A percentile compares a stretch with the other conserved stretches of the same genome.
Evolutionary conservation across 2,329 filamentous ascomycete genomes (phyloP).

Genomic region (Penicillium frequentans): DNA sequence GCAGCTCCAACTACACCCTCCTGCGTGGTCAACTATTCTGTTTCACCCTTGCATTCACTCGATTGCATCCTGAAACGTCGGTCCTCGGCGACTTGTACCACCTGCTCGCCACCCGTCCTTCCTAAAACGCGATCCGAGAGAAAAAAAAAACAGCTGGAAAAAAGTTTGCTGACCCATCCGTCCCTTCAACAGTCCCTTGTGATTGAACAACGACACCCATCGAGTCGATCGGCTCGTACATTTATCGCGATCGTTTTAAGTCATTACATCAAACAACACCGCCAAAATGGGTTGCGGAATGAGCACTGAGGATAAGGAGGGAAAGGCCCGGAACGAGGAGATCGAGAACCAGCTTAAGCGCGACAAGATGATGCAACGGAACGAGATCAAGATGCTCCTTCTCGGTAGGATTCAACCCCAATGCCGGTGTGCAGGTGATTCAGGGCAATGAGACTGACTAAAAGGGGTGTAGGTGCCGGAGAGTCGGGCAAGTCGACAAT

Average conservation of each 20-base stretch:
- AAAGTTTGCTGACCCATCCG: slow-evolving; percentile 6
- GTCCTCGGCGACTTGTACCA: slow-evolving; percentile 21
- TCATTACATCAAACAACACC: slow-evolving; percentile 27
- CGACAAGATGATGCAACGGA: slow-evolving; percentile 97
- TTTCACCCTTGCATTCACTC: slow-evolving; percentile 22
- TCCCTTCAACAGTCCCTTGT: slow-evolving; percentile 7
- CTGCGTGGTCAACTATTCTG: slow-evolving; percentile 7
- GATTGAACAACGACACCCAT: slow-evolving; percentile 8
- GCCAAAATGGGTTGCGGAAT: slow-evolving; percentile 98
- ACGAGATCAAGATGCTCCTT: slow-evolving; percentile 99
- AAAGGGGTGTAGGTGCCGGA: slow-evolving; percentile 71
- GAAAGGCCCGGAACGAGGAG: slow-evolving; percentile 99
- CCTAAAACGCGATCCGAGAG: slow-evolving; percentile 9
- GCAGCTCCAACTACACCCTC: not conserved
- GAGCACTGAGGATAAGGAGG: slow-evolving; percentile 99
- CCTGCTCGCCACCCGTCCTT: slow-evolving; percentile 14
- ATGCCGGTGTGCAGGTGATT: not conserved
- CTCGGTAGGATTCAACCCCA: slow-evolving; percentile 68
- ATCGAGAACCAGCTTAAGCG: slow-evolving; percentile 99
- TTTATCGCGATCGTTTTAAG: slow-evolving; percentile 13
- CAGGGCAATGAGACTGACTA: not conserved
- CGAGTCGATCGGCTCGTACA: slow-evolving; percentile 12
- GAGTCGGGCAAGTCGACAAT: slow-evolving; percentile 96
- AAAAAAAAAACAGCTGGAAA: not conserved
- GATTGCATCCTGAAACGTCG: slow-evolving; percentile 25